Base-by-base conservation (phyloP, 805 yeast genomes). In the Alloascoidea hylecoeti region DNA sequence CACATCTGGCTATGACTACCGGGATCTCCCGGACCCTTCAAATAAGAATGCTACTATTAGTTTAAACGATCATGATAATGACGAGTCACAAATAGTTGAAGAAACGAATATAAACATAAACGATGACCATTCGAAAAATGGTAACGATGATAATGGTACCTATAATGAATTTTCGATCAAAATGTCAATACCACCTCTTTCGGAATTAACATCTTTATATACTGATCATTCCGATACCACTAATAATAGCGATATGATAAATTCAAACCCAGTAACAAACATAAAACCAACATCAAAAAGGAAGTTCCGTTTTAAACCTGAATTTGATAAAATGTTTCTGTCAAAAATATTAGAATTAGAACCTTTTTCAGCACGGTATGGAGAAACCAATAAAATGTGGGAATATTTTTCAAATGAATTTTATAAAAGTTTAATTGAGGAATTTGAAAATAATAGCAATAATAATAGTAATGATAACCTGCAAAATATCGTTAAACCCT, bases 251-350 rank as follows among this genome's bases (percentile, higher is more conserved):
- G 30, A 23, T 23, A 9, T n/a, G n/a, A 9, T n/a, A n/a, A 9
- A 9, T 23, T 23, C 30, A n/a, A 23, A n/a, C 30, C 13, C 30
- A n/a, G 30, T 23, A n/a, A n/a, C n/a, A n/a, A n/a, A n/a, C n/a
- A n/a, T n/a, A n/a, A n/a, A n/a, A n/a, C 30, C 30, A n/a, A 9
- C 30, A 9, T 23, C 30, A 9, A 23, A 23, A n/a, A 9, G 30
- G n/a, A 23, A 23, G 30, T 23, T 23, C 30, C 30, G 30, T 9
- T 23, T 23, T n/a, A 23, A 23, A n/a, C 30, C 30, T 23, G 30
- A 23, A n/a, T 23, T 23, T 23, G 30, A 23, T n/a, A 23, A 23
- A 23, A 9, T 23, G n/a, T 23, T 23, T n/a, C 30, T 23, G 30
- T 9, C 9, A 23, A 23, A 23, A 9, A 23, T 23, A 9, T 23